Evolutionary conservation across 805 yeast species (phyloP).

Genomic region (Sugiyamaella qingdaonensis): DNA sequence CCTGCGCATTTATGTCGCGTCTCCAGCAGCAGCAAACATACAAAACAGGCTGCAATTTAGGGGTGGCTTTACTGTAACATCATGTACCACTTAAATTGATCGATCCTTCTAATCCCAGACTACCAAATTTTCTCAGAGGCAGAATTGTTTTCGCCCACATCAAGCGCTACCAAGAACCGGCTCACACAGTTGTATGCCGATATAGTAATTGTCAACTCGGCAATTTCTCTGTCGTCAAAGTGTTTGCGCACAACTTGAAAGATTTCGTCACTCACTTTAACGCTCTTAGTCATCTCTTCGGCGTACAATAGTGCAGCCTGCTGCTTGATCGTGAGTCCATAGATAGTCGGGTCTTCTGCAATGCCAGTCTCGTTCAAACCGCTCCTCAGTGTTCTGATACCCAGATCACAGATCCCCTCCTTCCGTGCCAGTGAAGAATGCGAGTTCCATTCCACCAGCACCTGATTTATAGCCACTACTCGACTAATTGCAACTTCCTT

Average conservation of each 20-base stretch:
- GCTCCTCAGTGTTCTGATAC: not conserved
- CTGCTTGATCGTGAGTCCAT: not conserved
- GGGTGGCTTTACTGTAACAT: too few species aligned
- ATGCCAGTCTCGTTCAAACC: not conserved
- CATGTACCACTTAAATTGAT: too few species aligned
- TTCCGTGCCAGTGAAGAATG: slow-evolving; percentile 2
- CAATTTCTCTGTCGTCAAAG: slow-evolving; percentile 5
- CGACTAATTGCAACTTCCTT: slow-evolving; percentile 9
- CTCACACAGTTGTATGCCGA: slow-evolving; percentile 6
- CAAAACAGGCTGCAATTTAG: too few species aligned
- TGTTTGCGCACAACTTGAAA: not conserved
- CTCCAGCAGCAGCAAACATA: too few species aligned
- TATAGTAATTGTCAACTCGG: slow-evolving; percentile 2
- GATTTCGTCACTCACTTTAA: not conserved
- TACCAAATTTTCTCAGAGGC: not conserved
- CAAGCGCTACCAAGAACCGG: slow-evolving; percentile 10
- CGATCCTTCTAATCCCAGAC: too few species aligned
- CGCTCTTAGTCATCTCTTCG: slow-evolving; percentile 4
- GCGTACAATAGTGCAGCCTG: not conserved
- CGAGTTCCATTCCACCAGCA: slow-evolving; percentile 3
- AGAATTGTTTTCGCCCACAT: slow-evolving; percentile 7
- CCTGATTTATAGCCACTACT: slow-evolving; percentile 6
- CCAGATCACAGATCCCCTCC: not conserved
- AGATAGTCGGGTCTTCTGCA: not conserved
- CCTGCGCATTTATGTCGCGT: too few species aligned